Conservation (phyloP, 2,329 filamentous ascomycete species). For the Epichloe bromicola region DNA sequence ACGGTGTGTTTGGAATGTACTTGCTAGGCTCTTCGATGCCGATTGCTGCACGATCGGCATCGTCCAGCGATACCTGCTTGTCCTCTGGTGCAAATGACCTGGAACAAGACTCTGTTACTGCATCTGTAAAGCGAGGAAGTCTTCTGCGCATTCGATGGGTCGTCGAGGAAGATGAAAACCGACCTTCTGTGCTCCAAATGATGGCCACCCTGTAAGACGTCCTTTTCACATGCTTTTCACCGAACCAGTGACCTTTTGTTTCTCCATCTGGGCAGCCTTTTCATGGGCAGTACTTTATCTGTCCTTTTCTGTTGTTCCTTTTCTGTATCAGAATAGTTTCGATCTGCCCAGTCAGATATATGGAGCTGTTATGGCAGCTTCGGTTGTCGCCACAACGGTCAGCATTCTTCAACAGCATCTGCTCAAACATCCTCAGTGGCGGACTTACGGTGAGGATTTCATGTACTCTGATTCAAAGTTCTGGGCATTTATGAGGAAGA, state of each 20-base stretch:
- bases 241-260: slow-evolving; percentile 71
- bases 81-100: not conserved
- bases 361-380: slow-evolving; percentile 54
- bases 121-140: not conserved
- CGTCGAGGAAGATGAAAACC: slow-evolving; percentile 65
- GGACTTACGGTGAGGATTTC: slow-evolving; percentile 8
- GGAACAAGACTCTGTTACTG: not conserved
- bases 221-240: slow-evolving; percentile 69
- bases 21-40: slow-evolving; percentile 10
- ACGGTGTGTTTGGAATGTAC: slow-evolving; percentile 42
- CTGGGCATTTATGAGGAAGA: slow-evolving; percentile 32
- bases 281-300: slow-evolving; percentile 83
- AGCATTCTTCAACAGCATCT: slow-evolving; percentile 63
- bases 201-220: slow-evolving; percentile 57
- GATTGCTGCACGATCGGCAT: slow-evolving; percentile 9
- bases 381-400: slow-evolving; percentile 51
- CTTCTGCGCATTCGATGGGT: slow-evolving; percentile 58
- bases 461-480: slow-evolving; percentile 19
- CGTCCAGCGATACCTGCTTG: slow-evolving; percentile 6
- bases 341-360: slow-evolving; percentile 59
- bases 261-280: slow-evolving; percentile 82
- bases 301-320: slow-evolving; percentile 66
- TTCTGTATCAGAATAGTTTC: slow-evolving; percentile 60
- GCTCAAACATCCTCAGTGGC: slow-evolving; percentile 32
- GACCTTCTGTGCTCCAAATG: slow-evolving; percentile 53